Evolutionary conservation across 169 alveolate species (phyloP).

Genomic region (Cryptosporidium bovis): DNA sequence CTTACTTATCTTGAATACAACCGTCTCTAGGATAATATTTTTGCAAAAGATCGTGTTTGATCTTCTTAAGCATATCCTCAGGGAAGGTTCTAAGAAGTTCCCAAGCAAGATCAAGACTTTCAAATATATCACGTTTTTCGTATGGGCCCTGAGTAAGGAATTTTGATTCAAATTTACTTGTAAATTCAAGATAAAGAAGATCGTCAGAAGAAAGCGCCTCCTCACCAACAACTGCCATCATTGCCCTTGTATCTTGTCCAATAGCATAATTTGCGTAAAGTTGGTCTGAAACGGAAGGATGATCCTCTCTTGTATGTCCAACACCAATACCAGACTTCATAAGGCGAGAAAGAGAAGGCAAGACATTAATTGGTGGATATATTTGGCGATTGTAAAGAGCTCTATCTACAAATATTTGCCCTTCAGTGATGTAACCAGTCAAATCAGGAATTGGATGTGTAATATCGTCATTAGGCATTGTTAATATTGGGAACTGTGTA

Average conservation of each 20-base stretch:
- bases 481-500: conserved; percentile 98
- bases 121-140: conserved; percentile 96
- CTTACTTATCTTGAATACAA: conserved; percentile 34
- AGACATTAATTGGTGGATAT: conserved; percentile 93
- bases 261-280: conserved; percentile 99
- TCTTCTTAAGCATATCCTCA: conserved; percentile 97
- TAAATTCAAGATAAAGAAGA: conserved; percentile 96
- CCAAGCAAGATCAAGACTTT: conserved; percentile 98
- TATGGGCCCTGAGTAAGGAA: conserved; percentile 97
- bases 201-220: conserved; percentile 99
- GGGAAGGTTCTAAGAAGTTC: conserved; percentile 98
- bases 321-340: conserved; percentile 99
- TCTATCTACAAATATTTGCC: conserved; percentile 99
- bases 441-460: conserved; percentile 99
- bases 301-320: conserved; percentile 99
- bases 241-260: conserved; percentile 99
- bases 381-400: conserved; percentile 96
- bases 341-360: conserved; percentile 98
- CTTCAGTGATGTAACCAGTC: conserved; percentile 99
- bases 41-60: conserved; percentile 79
- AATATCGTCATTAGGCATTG: conserved; percentile 99
- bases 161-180: conserved; percentile 97
- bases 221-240: conserved; percentile 99
- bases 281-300: conserved; percentile 99
- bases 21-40: conserved; percentile 77